Evolutionary conservation across 1,284 basidiomycete species (phyloP), one percentile per base, ranked within the genome.

Genomic region (Stereum hirsutum): DNA sequence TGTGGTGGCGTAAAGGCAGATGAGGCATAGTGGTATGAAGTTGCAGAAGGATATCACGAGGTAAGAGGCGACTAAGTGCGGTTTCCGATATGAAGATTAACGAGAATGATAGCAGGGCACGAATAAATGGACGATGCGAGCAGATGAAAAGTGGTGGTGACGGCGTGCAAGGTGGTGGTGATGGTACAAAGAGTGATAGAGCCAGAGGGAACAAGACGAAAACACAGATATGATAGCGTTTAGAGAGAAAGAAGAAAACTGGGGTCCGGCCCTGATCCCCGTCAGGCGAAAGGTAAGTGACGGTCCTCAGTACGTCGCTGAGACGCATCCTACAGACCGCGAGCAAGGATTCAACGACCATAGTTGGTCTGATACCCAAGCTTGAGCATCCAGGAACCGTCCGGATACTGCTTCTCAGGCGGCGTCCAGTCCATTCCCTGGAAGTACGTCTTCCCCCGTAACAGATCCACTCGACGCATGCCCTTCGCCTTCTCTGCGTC

Each of bases 361-460:
- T n/a, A 14, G n/a, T 32, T n/a, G 5, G 27, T 24, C 3, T 41
- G 24, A 21, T 26, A 20, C 25, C 42, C 42, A 27, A 52, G 38
- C 41, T 42, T 42, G 37, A 52, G 42, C 24, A 42, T 41, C 49
- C 50, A 52, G 14, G 44, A 46, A 15, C 50, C 50, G 3, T 48
- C 41, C 10, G 46, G 46, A n/a, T 45, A 42, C 33, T 46, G 40
- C 33, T 41, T 28, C 34, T 49, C 35, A 21, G 50, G 44, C 14
- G 38, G 4, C n/a, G 42, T 38, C 50, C 50, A 52, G 14, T 51
- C 50, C 7, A 51, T 37, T 6, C 50, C 50, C 2, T 39, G 26
- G 34, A 51, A 52, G 15, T 39, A 4, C 2, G 40, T 46, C 14
- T 46, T 52, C 7, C 43, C 46, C 6, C 37, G 28, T 15, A 52